phyloP scores from a whole-genome alignment of 495 filamentous ascomycete genomes.

The Cudoniella acicularis region DNA sequence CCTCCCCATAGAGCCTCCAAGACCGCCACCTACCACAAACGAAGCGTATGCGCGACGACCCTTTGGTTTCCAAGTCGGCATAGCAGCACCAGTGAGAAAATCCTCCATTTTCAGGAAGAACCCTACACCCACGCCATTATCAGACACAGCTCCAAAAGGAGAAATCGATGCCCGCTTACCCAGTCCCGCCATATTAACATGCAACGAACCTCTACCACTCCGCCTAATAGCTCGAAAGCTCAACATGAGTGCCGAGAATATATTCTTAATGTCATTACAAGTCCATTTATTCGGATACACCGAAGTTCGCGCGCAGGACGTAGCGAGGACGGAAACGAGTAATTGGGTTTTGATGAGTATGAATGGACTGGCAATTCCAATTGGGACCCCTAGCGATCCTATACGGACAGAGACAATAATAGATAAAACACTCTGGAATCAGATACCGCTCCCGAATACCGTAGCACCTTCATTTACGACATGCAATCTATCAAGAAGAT shows the following conservation, averaged over 20 bases:
- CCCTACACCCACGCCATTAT: conserved; percentile 10
- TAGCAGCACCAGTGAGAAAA: conserved; percentile 42
- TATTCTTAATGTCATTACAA: conserved; percentile 76
- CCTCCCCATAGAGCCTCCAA: conserved; percentile 86
- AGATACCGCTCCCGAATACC: conserved; percentile 68
- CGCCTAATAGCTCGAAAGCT: conserved; percentile 73
- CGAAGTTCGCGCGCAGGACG: conserved; percentile 67
- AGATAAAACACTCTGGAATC: conserved; percentile 65
- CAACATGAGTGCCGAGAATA: conserved; percentile 54
- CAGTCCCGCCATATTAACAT: conserved; percentile 84
- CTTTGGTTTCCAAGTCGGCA: conserved; percentile 62
- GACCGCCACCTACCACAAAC: conserved; percentile 58
- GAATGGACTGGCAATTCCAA: conserved; percentile 59
- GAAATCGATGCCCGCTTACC: conserved; percentile 80
- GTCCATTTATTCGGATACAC: conserved; percentile 79
- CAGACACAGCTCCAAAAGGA: conserved; percentile 35
- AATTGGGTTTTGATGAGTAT: conserved; percentile 67
- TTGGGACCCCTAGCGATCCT: conserved; percentile 55
- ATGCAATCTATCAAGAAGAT: conserved; percentile 79
- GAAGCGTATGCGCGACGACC: conserved; percentile 82
- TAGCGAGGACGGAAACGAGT: conserved; percentile 58
- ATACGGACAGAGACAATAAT: conserved; percentile 63
- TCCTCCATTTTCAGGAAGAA: conserved; percentile 46
- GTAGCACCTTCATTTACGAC: conserved; percentile 82
- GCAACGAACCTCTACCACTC: conserved; percentile 79